phyloP scores from a whole-genome alignment of 345 rosid species.

The Aquilaria malaccensis region DNA sequence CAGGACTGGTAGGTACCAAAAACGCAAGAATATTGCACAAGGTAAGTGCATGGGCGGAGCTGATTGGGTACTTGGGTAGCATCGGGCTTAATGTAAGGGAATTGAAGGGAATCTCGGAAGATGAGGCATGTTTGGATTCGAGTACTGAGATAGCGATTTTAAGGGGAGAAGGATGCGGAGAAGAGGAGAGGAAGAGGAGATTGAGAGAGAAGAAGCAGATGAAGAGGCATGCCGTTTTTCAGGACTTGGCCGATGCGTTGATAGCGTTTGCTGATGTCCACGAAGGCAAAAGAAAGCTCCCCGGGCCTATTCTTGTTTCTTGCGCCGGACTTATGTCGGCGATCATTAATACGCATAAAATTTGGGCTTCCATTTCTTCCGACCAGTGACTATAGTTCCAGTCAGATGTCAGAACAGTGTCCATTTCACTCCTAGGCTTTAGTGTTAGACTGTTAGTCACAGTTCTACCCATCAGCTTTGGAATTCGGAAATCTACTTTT shows the following conservation, averaged over 20 bases:
- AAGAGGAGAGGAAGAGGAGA: constrained; percentile 30
- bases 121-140: constrained; percentile 36
- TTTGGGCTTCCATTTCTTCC: constrained; percentile 20
- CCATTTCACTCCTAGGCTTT: too few species aligned
- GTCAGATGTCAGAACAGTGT: too few species aligned
- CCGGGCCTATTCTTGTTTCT: constrained; percentile 29
- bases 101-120: constrained; percentile 45
- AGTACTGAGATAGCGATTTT: constrained; percentile 30
- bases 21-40: constrained; percentile 41
- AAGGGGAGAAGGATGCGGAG: constrained; percentile 26
- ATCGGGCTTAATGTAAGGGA: constrained; percentile 66
- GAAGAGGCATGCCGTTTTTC: constrained; percentile 45
- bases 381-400: too few species aligned
- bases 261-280: constrained; percentile 49
- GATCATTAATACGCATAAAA: constrained; percentile 47
- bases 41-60: constrained; percentile 80
- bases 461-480: too few species aligned
- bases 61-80: constrained; percentile 73
- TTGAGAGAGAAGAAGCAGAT: constrained; percentile 41
- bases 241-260: constrained; percentile 50
- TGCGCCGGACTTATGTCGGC: constrained; percentile 49
- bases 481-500: too few species aligned
- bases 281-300: constrained; percentile 35
- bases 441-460: too few species aligned
- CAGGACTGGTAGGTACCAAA: constrained; percentile 60